phyloP scores from a whole-genome alignment of 805 yeast species.

The Wickerhamiella slavikovae region DNA sequence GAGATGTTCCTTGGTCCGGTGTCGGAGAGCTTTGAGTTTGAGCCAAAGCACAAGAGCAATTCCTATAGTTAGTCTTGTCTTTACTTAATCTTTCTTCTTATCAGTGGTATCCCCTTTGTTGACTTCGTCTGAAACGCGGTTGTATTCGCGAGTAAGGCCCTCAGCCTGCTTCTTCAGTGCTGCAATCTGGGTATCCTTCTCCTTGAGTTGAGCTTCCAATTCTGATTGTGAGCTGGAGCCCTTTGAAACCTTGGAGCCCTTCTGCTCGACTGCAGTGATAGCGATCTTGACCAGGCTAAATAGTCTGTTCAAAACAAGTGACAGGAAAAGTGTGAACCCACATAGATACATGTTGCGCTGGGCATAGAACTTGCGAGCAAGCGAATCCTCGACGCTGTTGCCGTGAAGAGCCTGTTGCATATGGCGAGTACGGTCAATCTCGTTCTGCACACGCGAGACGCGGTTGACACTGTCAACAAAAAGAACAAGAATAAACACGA shows the following conservation, averaged over 20 bases:
- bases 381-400: slow-evolving; percentile 39
- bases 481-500: slow-evolving; percentile 64
- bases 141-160: slow-evolving; percentile 44
- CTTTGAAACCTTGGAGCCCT: slow-evolving; percentile 23
- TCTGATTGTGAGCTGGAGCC: slow-evolving; percentile 21
- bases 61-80: slow-evolving; percentile 27
- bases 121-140: slow-evolving; percentile 22
- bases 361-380: slow-evolving; percentile 82
- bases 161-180: slow-evolving; percentile 55
- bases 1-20: slow-evolving; percentile 91
- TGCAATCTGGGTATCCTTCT: slow-evolving; percentile 43
- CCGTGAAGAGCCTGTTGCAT: slow-evolving; percentile 17
- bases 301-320: slow-evolving; percentile 69
- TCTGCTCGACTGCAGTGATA: slow-evolving; percentile 28
- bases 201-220: slow-evolving; percentile 30
- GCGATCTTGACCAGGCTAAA: slow-evolving; percentile 53
- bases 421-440: slow-evolving; percentile 24
- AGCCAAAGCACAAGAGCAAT: slow-evolving; percentile 91
- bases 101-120: slow-evolving; percentile 13
- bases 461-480: slow-evolving; percentile 81
- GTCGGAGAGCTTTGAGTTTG: slow-evolving; percentile 50
- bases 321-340: slow-evolving; percentile 83
- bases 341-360: slow-evolving; percentile 92
- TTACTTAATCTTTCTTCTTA: slow-evolving; percentile 14
- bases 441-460: slow-evolving; percentile 43